Percentiles rank a stretch among this genome's conserved stretches.
Conservation (phyloP, 306 rosid genomes). For the Benincasa hispida region DNA sequence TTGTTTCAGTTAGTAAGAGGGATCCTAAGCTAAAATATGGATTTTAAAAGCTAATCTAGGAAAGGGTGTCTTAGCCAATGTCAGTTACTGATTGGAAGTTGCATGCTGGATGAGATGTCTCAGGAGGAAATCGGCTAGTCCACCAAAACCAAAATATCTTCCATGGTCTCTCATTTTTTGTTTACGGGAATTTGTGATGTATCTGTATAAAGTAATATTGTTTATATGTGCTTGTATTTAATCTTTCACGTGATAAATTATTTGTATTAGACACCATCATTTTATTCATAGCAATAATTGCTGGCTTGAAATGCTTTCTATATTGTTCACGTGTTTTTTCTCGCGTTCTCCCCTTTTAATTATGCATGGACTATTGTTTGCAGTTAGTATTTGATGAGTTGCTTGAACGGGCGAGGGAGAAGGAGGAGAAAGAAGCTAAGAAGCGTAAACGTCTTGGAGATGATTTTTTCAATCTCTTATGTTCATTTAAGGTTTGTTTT, state of each 20-base stretch:
- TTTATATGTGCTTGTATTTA: not conserved
- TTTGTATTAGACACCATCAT: not conserved
- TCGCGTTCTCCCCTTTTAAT: constrained; percentile 9
- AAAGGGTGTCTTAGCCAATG: not conserved
- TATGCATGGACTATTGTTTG: constrained; percentile 21
- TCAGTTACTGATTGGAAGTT: not conserved
- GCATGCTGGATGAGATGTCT: not conserved
- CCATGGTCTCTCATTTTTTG: not conserved
- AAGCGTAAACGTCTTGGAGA: constrained; percentile 71
- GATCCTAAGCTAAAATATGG: not conserved
- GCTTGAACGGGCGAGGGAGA: constrained; percentile 64
- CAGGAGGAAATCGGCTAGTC: not conserved
- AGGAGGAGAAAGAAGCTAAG: constrained; percentile 88
- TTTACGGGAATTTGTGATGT: not conserved
- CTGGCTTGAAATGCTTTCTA: not conserved
- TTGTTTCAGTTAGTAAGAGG: not conserved
- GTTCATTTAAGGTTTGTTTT: constrained; percentile 50
- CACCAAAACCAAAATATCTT: not conserved
- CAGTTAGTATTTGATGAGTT: constrained; percentile 86
- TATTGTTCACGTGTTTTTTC: not conserved
- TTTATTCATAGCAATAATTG: not conserved
- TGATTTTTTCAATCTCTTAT: constrained; percentile 48
- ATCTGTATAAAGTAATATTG: not conserved
- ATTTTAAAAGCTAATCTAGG: not conserved
- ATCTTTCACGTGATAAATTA: not conserved